phyloP scores from a whole-genome alignment of 495 filamentous ascomycete species.

The Parachaetomium inaequale region DNA sequence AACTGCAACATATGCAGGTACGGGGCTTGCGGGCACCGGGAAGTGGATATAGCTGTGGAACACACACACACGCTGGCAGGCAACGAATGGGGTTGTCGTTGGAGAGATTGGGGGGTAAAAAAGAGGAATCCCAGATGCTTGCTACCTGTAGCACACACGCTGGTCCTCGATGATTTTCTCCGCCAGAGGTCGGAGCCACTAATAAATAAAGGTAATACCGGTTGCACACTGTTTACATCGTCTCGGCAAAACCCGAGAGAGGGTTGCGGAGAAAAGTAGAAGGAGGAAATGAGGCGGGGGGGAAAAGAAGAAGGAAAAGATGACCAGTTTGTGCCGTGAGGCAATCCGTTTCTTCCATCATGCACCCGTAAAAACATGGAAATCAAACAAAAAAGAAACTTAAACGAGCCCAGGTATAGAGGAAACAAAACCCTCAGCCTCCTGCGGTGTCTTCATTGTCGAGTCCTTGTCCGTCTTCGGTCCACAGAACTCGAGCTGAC shows the following conservation, averaged over 20 bases:
- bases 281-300: neutral
- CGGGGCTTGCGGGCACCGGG: no score
- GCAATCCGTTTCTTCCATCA: conserved; percentile 1
- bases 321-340: conserved; percentile 4
- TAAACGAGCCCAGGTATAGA: neutral
- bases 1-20: no score
- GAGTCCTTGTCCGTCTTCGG: neutral
- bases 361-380: neutral
- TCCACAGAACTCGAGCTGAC: neutral
- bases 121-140: neutral
- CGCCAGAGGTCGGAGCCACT: neutral
- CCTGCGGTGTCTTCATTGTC: neutral
- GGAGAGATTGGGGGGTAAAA: neutral
- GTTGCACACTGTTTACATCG: conserved; percentile 1
- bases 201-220: neutral
- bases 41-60: conserved; percentile 1
- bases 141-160: neutral
- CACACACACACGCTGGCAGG: neutral
- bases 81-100: neutral
- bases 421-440: neutral
- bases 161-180: neutral
- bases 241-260: neutral
- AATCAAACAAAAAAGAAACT: neutral
- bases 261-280: no score
- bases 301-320: neutral